Evolutionary conservation across 352 stramenopile species (phyloP), one percentile per base, ranked within the genome.

Genomic region (Pythium myriotylum): DNA sequence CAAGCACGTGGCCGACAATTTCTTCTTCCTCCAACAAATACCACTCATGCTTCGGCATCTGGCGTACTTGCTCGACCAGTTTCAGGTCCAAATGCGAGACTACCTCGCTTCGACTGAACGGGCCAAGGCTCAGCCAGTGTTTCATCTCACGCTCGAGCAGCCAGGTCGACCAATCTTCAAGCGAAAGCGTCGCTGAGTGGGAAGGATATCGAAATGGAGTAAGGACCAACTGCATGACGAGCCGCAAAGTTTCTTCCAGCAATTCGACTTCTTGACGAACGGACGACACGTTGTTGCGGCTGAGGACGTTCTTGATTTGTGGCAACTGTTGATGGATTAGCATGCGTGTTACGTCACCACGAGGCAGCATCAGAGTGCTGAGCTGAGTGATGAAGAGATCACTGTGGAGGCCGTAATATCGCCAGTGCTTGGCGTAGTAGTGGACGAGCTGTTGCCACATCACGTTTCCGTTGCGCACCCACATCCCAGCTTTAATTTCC

Each of bases 361-460:
- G 64, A 2, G 82, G 81, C 22, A 89, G 71, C 35, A 86, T 27
- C 16, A 78, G 61, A 3, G 81, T 76, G 19, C 71, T 77, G 7
- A 92, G 29, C 39, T 94, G 85, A 23, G 73, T 80, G 2, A 91
- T 32, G 27, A 89, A 94, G 40, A 92, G 39, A 55, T 94, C 85
- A 2, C 74, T 82, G 52, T 92, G 79, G 12, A 94, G 73, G 14
- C 85, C 85, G 48, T 79, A 88, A 55, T 79, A 91, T 12, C 85
- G 75, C 85, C 85, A 94, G 45, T 94, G 82, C 55, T 89, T 90
- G 9, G 82, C 88, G 65, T 88, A 79, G 49, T 92, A 94, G 54
- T 94, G 85, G 20, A 82, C 76, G 23, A 94, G 66, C 48, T 94
- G 85, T 47, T 92, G 82, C 62, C 82, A 76, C 85, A 94, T 94